Evolutionary conservation across 495 filamentous ascomycete genomes (phyloP), one percentile per base, ranked within the genome.

Genomic region (Antarctomyces pellizariae): DNA sequence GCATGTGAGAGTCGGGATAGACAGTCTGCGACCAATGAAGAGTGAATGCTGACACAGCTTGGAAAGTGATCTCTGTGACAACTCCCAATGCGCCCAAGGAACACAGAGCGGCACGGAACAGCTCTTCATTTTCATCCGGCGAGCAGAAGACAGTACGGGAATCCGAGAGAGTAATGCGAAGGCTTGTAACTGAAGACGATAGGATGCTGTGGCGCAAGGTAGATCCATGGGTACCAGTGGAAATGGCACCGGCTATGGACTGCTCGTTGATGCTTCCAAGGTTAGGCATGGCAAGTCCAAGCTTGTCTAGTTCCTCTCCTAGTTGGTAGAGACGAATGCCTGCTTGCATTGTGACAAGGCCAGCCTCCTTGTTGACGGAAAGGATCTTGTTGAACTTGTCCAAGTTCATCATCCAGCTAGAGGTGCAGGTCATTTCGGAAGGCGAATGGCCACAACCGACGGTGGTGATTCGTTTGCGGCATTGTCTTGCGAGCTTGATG

Each of bases 261-360:
- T 97, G 86, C 34, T 79, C 64, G 38, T 90, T 79, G 42, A 97
- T 97, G 46, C 79, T 91, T 5, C 86, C 86, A 25, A 95, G 56
- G 41, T 80, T 90, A 12, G 74, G 73, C 57, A 95, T 62, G 7
- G 77, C 71, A 30, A 92, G 56, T 5, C 77, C 78, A 33, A 67
- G 43, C 27, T 67, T 61, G 29, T 74, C 72, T 28, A 92, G 58
- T 31, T 63, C 61, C 10, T 53, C 50, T 16, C 71, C 64, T 24
- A 97, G 55, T 25, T 72, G 54, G 32, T 59, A 58, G 23, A 97
- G 51, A 27, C 83, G 56, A 31, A 95, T 92, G 1, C 86, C 86
- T 2, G 72, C 72, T 50, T 93, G 59, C 36, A 91, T 65, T 13
- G 67, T 64, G n/a, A 86, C 61, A 15, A 69, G 43, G 18, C 67